Evolutionary conservation across 345 rosid genomes (phyloP).

Genomic region (Eucalyptus marginata): DNA sequence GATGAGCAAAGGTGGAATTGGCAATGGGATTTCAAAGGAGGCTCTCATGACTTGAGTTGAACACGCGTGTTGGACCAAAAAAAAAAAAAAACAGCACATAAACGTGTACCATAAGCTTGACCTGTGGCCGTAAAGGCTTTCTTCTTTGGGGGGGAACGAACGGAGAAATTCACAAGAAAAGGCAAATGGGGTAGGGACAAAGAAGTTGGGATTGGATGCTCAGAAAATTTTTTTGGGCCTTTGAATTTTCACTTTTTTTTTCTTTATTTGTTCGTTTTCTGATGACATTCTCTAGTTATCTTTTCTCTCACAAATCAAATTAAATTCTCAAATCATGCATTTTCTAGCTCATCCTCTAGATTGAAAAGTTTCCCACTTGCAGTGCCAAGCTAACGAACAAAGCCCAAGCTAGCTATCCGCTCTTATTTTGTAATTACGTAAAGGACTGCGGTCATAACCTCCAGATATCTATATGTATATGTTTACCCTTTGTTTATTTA

Average conservation of each 20-base stretch:
- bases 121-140: no score
- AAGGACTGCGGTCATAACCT: neutral
- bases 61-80: no score
- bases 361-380: neutral
- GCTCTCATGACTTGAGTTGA: no score
- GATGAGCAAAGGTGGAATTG: no score
- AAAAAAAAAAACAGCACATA: no score
- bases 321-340: neutral
- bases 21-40: no score
- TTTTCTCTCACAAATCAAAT: neutral
- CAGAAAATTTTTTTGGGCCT: neutral
- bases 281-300: neutral
- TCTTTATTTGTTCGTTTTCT: neutral
- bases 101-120: no score
- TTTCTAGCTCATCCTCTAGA: neutral
- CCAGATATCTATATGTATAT: neutral
- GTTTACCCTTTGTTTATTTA: neutral
- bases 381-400: neutral
- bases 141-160: neutral
- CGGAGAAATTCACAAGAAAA: neutral
- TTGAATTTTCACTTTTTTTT: neutral
- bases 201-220: neutral
- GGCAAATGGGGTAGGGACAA: no score
- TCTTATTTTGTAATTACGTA: neutral
- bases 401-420: neutral